Conservation (phyloP, 31 red algal species). For the Asparagopsis taxiformis region DNA sequence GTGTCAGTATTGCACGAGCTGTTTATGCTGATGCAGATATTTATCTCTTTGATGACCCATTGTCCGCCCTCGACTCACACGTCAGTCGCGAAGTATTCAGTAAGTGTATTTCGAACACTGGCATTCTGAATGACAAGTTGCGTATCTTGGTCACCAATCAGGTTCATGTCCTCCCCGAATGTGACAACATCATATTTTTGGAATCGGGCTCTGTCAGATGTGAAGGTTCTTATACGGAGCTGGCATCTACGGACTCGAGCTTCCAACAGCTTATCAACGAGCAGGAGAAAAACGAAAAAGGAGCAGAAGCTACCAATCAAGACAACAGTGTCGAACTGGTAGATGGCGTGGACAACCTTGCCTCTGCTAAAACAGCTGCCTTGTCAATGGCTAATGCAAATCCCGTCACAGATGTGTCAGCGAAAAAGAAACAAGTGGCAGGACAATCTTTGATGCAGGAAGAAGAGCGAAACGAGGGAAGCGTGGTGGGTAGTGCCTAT, state of each 20-base stretch:
- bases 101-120: slow-evolving; percentile 67
- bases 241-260: slow-evolving; percentile 14
- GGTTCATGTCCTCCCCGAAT: slow-evolving; percentile 81
- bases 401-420: neutral
- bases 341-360: slow-evolving; percentile 1
- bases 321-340: slow-evolving; percentile 1
- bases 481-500: slow-evolving; percentile 70
- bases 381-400: neutral
- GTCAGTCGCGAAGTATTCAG: slow-evolving; percentile 86
- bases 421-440: slow-evolving; percentile 12
- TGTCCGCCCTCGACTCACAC: slow-evolving; percentile 96
- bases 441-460: slow-evolving; percentile 61
- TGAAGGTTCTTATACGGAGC: slow-evolving; percentile 30
- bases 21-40: slow-evolving; percentile 95
- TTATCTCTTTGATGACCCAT: slow-evolving; percentile 91
- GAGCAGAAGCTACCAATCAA: no score
- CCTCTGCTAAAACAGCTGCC: neutral
- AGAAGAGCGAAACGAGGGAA: slow-evolving; percentile 87
- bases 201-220: slow-evolving; percentile 53
- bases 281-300: slow-evolving; percentile 32
- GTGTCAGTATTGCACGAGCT: slow-evolving; percentile 90
- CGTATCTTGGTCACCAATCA: slow-evolving; percentile 94
- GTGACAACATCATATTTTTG: slow-evolving; percentile 79
- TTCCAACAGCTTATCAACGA: slow-evolving; percentile 63
- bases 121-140: slow-evolving; percentile 46